Percentiles rank a stretch among this genome's conserved stretches.
phyloP scores from a whole-genome alignment of 2,329 filamentous ascomycete genomes.

The Epicoccum sorghinum region DNA sequence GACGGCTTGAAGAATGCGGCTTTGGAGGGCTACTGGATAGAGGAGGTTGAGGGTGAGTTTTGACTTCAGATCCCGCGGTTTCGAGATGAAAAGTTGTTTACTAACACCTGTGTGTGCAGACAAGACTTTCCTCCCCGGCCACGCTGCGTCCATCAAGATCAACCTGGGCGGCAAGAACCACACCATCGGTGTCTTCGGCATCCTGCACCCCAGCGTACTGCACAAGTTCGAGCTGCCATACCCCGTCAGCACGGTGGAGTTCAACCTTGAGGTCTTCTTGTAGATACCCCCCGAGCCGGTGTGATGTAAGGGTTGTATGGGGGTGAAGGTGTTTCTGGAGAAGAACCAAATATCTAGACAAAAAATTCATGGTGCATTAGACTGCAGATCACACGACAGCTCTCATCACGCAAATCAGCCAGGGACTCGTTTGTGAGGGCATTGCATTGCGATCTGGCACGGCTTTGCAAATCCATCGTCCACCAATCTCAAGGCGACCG shows the following conservation, averaged over 20 bases:
- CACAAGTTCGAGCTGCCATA: slow-evolving; percentile 94
- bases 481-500: too few relatives aligned
- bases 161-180: slow-evolving; percentile 74
- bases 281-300: slow-evolving; percentile 45
- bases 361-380: too few relatives aligned
- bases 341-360: neutral
- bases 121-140: slow-evolving; percentile 87
- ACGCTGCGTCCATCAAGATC: slow-evolving; percentile 83
- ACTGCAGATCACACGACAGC: too few relatives aligned
- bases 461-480: too few relatives aligned
- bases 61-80: too few relatives aligned
- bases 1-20: slow-evolving; percentile 65
- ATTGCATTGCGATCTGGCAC: too few relatives aligned
- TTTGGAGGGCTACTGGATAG: slow-evolving; percentile 84
- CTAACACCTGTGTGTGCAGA: slow-evolving; percentile 53
- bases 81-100: neutral
- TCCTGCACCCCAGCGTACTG: slow-evolving; percentile 89
- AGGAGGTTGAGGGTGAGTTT: slow-evolving; percentile 76
- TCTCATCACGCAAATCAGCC: too few relatives aligned
- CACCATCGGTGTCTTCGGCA: slow-evolving; percentile 88
- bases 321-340: too few relatives aligned
- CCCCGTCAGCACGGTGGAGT: slow-evolving; percentile 90
- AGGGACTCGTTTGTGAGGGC: too few relatives aligned
- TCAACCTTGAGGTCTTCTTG: slow-evolving; percentile 93
- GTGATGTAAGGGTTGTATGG: neutral